A percentile compares a stretch with the other conserved stretches of the same genome.
Conservation (phyloP, 176 grass and related monocot genomes). For the Chloris gayana region DNA sequence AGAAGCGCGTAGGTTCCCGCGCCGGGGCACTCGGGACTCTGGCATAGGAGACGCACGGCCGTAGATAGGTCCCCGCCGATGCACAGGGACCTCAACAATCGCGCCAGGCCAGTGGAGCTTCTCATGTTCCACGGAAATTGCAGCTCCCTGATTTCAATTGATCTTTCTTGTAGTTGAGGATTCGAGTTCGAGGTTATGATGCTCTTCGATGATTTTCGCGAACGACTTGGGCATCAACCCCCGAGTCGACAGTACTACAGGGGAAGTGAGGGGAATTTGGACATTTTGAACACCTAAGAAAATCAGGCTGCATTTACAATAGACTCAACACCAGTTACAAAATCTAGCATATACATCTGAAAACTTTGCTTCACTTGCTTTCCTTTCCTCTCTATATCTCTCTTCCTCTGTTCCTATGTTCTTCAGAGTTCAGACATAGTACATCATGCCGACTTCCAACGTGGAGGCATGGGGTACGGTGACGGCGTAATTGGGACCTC, state of each 20-base stretch:
- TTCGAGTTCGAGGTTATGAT: no score
- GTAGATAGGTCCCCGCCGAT: slow-evolving; percentile 41
- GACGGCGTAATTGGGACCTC: slow-evolving; percentile 72
- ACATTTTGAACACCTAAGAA: background rate
- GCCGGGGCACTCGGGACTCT: slow-evolving; percentile 13
- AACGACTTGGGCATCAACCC: no score
- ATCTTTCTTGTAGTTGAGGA: background rate
- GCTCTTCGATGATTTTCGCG: no score
- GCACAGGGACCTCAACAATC: slow-evolving; percentile 41
- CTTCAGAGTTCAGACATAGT: slow-evolving; percentile 60
- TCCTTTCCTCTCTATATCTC: background rate
- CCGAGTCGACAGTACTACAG: background rate
- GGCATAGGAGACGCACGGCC: slow-evolving; percentile 47
- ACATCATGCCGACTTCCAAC: slow-evolving; percentile 94
- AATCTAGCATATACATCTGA: slow-evolving; percentile 54
- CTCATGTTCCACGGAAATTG: slow-evolving; percentile 17
- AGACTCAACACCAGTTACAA: slow-evolving; percentile 26
- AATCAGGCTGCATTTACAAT: slow-evolving; percentile 52
- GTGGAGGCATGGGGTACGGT: slow-evolving; percentile 84
- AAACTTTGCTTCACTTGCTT: slow-evolving; percentile 6
- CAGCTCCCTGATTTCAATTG: background rate
- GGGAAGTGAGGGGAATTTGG: background rate
- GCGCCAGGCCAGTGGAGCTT: slow-evolving; percentile 22
- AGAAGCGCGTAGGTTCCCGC: slow-evolving; percentile 40
- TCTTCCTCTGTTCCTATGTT: background rate